Conservation (phyloP, 1,139 yeast species). For the Scheffersomyces stambukii region DNA sequence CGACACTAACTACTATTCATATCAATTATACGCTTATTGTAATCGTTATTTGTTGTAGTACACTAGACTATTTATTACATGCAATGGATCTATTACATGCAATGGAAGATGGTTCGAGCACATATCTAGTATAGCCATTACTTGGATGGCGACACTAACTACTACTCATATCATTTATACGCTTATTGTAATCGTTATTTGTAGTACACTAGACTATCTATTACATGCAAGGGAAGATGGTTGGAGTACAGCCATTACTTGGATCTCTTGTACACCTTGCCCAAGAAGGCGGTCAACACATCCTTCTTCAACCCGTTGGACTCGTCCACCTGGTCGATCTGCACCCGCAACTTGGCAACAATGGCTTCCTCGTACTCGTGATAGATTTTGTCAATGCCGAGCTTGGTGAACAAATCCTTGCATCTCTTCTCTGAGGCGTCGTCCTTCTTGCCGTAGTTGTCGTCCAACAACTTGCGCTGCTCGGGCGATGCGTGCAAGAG, state of each 20-base stretch:
- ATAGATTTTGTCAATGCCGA: conserved; percentile 70
- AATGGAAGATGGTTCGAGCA: background rate
- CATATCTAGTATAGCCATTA: too few species aligned
- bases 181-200: background rate
- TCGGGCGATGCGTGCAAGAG: conserved; percentile 71
- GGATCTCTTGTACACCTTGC: conserved; percentile 89
- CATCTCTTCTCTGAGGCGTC: conserved; percentile 64
- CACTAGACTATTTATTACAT: too few species aligned
- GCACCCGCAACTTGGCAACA: conserved; percentile 58
- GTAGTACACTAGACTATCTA: conserved; percentile 1
- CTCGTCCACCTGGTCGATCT: conserved; percentile 76
- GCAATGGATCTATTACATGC: background rate
- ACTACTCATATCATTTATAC: conserved; percentile 1
- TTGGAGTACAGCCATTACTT: conserved; percentile 43
- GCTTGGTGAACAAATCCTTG: conserved; percentile 69
- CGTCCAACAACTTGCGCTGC: conserved; percentile 79
- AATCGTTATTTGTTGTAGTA: background rate
- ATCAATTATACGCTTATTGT: background rate
- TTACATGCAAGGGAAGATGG: background rate
- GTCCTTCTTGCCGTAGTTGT: conserved; percentile 85
- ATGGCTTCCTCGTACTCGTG: conserved; percentile 76
- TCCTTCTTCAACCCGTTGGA: conserved; percentile 86
- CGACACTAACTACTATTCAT: too few species aligned
- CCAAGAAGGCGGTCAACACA: conserved; percentile 77
- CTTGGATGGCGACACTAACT: too few species aligned